phyloP scores from a whole-genome alignment of 1,139 yeast species.

The Pichia norvegensis region DNA sequence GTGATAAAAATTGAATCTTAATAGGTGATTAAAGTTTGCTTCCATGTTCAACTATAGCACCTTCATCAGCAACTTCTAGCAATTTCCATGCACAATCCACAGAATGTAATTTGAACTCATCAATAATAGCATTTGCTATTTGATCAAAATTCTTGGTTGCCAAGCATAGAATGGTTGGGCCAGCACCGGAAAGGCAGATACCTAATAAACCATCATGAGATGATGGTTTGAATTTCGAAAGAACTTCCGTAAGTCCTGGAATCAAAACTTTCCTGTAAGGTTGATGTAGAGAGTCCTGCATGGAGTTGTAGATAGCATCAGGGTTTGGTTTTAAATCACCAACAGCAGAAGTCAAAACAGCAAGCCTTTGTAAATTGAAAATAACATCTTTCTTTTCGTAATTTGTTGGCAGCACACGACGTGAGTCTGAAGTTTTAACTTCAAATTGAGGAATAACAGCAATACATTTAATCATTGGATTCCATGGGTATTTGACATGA shows the following conservation, averaged over 20 bases:
- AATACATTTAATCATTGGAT: constrained; percentile 71
- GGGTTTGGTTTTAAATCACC: constrained; percentile 78
- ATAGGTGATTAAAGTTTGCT: constrained; percentile 18
- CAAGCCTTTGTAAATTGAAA: constrained; percentile 75
- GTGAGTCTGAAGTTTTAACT: constrained; percentile 83
- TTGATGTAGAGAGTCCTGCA: constrained; percentile 96
- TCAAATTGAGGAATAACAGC: constrained; percentile 92
- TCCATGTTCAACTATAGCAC: constrained; percentile 46
- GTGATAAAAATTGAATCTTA: background rate
- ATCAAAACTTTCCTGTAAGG: constrained; percentile 86
- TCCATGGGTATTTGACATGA: constrained; percentile 81
- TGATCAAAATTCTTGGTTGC: constrained; percentile 82
- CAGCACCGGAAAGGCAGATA: constrained; percentile 94
- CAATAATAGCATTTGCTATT: constrained; percentile 72
- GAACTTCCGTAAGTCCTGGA: constrained; percentile 82
- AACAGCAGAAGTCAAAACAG: constrained; percentile 74
- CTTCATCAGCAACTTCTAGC: constrained; percentile 79
- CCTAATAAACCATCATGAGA: constrained; percentile 83
- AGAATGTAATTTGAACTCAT: constrained; percentile 56
- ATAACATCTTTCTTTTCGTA: constrained; percentile 80
- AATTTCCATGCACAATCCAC: constrained; percentile 77
- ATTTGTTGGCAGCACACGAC: constrained; percentile 77
- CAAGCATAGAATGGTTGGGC: constrained; percentile 90
- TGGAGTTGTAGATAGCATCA: constrained; percentile 78
- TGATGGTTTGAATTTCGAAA: constrained; percentile 73